Conservation (phyloP, 2,329 filamentous ascomycete species). For the Golovinomyces cichoracearum region DNA sequence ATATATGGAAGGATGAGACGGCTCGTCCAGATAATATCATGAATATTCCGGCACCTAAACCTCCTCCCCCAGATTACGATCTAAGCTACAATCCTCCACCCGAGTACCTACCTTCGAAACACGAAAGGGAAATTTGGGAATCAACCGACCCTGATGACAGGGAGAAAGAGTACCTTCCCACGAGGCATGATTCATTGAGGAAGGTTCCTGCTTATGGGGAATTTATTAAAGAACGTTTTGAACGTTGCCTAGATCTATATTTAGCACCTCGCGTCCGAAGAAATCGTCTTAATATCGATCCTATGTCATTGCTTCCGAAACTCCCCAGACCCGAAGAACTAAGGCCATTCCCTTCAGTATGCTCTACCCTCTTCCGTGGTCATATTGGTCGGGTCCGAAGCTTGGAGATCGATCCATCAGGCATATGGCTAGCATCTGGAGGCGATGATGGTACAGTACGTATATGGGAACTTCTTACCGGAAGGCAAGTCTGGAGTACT, state of each 20-base stretch:
- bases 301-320: constrained; percentile 73
- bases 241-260: constrained; percentile 84
- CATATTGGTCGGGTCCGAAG: constrained; percentile 73
- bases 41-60: constrained; percentile 84
- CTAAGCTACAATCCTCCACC: constrained; percentile 88
- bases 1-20: constrained; percentile 86
- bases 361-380: constrained; percentile 63
- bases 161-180: constrained; percentile 67
- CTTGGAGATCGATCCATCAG: constrained; percentile 60
- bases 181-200: constrained; percentile 56
- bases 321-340: constrained; percentile 80
- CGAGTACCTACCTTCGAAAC: constrained; percentile 71
- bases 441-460: constrained; percentile 83
- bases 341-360: constrained; percentile 79
- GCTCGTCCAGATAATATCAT: constrained; percentile 63
- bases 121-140: constrained; percentile 68
- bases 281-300: constrained; percentile 91
- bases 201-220: constrained; percentile 76
- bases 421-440: constrained; percentile 67
- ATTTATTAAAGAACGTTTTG: constrained; percentile 88
- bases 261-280: constrained; percentile 75
- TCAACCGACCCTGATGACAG: constrained; percentile 69
- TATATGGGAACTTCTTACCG: constrained; percentile 69
- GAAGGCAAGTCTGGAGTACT: constrained; percentile 65
- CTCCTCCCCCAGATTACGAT: constrained; percentile 78